These are phyloP conservation scores for Brassica incana DNA, from an alignment of 345 rosid genomes.

Conservation along the genomic window DNA sequence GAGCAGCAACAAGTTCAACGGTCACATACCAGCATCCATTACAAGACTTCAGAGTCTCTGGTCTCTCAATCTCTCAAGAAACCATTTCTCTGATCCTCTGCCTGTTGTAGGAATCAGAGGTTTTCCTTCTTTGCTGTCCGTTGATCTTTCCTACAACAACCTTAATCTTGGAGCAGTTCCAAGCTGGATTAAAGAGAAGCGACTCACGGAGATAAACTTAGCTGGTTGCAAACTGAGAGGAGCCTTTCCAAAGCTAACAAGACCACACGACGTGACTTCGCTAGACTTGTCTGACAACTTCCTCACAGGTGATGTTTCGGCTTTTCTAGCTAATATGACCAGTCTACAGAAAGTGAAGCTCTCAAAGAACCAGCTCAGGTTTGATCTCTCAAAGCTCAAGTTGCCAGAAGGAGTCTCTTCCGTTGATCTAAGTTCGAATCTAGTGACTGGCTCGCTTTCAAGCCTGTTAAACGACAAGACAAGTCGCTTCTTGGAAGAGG, in stretches of 20 bases:
- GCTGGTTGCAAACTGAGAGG: constrained; percentile 87
- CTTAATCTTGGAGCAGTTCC: constrained; percentile 72
- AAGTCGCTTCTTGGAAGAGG: constrained; percentile 63
- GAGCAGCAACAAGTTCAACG: constrained; percentile 60
- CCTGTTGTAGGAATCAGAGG: constrained; percentile 54
- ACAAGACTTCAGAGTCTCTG: constrained; percentile 70
- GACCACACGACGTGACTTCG: constrained; percentile 58
- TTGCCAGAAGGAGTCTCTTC: constrained; percentile 62
- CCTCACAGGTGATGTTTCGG: constrained; percentile 57
- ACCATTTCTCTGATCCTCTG: constrained; percentile 65
- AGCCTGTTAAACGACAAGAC: constrained; percentile 69
- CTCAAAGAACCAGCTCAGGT: constrained; percentile 69
- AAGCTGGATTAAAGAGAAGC: constrained; percentile 61
- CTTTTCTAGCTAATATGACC: constrained; percentile 57
- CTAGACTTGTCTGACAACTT: constrained; percentile 76
- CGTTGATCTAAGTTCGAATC: constrained; percentile 71
- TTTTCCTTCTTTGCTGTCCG: constrained; percentile 65
- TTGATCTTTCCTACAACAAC: constrained; percentile 85
- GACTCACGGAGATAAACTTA: constrained; percentile 62
- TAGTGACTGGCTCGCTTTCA: constrained; percentile 63
- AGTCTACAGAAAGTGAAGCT: constrained; percentile 68
- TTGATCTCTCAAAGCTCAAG: constrained; percentile 56
- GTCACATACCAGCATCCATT: constrained; percentile 69
- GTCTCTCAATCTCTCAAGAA: constrained; percentile 85
- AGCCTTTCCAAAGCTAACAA: constrained; percentile 60